A percentile compares a stretch with the other conserved stretches of the same genome.
These are phyloP conservation scores for Solanum tacnaense DNA, from an alignment of 257 asterid species.

Conservation along the genomic window DNA sequence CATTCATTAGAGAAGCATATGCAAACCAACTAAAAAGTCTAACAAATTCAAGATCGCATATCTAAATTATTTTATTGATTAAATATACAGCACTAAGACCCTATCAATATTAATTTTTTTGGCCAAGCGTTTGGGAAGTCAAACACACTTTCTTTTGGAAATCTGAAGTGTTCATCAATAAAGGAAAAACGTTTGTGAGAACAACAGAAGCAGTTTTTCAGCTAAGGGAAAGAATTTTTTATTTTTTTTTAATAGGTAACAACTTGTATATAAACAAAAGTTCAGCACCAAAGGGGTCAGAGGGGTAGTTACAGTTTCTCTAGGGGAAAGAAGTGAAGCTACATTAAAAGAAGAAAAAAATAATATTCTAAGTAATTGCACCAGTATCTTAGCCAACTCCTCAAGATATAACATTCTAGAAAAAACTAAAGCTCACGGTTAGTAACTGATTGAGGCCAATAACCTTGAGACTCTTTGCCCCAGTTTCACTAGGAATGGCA, in stretches of 20 bases:
- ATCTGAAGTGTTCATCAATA: not conserved
- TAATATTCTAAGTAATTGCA: not conserved
- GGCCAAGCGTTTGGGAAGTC: not conserved
- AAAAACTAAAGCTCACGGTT: not conserved
- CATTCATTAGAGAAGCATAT: not conserved
- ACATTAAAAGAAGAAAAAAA: not conserved
- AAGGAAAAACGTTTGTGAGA: not conserved
- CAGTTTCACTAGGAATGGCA: not conserved
- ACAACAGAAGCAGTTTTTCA: not conserved
- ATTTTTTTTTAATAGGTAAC: not conserved
- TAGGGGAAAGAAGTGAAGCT: not conserved
- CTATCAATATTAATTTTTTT: not conserved
- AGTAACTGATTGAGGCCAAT: not conserved
- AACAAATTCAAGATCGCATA: not conserved
- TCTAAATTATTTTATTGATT: not conserved
- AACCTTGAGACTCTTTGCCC: not conserved
- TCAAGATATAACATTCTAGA: not conserved
- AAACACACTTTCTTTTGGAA: not conserved
- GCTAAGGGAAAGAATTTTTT: not conserved
- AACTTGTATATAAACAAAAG: not conserved
- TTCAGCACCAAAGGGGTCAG: not conserved
- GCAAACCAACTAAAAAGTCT: not conserved
- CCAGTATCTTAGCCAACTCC: not conserved
- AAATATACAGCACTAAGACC: not conserved
- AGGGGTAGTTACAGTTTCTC: not conserved